phyloP scores from a whole-genome alignment of 805 yeast species.

The Teunomyces funiuensis region DNA sequence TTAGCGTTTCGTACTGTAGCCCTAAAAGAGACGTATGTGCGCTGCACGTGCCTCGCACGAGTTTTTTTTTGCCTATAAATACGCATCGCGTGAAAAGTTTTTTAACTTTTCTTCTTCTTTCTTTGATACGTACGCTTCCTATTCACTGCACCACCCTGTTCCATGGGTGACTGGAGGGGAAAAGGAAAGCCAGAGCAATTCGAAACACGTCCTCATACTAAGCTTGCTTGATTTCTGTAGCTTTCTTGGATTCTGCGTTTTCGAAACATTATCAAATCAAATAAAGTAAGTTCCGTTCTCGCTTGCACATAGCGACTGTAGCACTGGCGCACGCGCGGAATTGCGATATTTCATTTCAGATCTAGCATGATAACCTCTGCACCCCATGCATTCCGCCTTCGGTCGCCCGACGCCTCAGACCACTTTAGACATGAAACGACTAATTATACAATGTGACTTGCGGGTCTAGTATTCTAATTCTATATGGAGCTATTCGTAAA shows the following conservation, averaged over 20 bases:
- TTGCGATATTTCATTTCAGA: not conserved
- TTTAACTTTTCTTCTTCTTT: slow-evolving; percentile 16
- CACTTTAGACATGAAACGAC: no score
- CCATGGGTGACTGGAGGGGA: slow-evolving; percentile 41
- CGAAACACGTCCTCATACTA: slow-evolving; percentile 38
- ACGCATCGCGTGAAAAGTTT: not conserved
- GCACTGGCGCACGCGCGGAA: no score
- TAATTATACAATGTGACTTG: no score
- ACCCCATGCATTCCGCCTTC: not conserved
- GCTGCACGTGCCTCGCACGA: no score
- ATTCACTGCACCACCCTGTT: slow-evolving; percentile 40
- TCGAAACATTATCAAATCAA: slow-evolving; percentile 33
- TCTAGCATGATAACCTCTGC: not conserved
- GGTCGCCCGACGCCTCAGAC: no score
- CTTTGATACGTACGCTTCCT: slow-evolving; percentile 40
- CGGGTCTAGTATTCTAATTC: not conserved
- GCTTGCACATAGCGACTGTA: no score
- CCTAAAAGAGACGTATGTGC: no score
- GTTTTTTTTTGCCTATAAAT: no score
- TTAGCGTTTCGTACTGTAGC: not conserved
- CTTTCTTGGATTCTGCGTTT: slow-evolving; percentile 39
- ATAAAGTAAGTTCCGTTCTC: no score
- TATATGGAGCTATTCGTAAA: not conserved
- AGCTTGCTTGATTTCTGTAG: slow-evolving; percentile 20
- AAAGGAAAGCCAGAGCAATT: slow-evolving; percentile 34